Evolutionary conservation across 345 rosid species (phyloP).

Genomic region (Bretschneidera sinensis): DNA sequence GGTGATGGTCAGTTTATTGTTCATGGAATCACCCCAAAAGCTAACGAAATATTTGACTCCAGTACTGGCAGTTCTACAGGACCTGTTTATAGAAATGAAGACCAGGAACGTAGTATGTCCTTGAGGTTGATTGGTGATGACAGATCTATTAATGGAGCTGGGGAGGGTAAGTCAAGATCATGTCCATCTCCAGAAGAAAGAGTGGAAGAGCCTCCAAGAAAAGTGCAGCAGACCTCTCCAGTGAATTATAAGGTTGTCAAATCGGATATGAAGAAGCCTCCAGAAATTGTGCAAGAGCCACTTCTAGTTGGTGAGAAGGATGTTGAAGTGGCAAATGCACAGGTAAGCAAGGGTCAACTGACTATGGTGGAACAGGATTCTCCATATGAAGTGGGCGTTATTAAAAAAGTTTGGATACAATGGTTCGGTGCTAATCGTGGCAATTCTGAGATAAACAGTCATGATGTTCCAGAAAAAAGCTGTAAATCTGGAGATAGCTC

Average conservation of each 20-base stretch:
- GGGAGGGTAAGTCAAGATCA: conserved; percentile 12
- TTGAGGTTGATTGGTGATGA: conserved; percentile 22
- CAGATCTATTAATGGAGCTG: conserved; percentile 15
- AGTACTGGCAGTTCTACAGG: conserved; percentile 7
- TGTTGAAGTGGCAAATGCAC: conserved; percentile 9
- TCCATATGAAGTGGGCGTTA: conserved; percentile 26
- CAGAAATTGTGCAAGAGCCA: conserved; percentile 18
- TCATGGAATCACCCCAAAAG: conserved; percentile 23
- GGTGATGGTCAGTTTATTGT: conserved; percentile 39
- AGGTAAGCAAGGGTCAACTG: conserved; percentile 14
- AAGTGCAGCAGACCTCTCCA: conserved; percentile 18
- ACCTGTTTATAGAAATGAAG: conserved; percentile 12
- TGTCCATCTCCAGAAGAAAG: conserved; percentile 14
- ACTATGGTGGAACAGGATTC: conserved; percentile 35
- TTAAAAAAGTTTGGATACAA: conserved; percentile 38
- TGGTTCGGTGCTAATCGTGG: conserved; percentile 39
- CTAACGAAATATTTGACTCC: conserved; percentile 25
- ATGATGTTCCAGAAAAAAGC: conserved; percentile 13
- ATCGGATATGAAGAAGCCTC: conserved; percentile 15
- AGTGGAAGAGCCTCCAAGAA: conserved; percentile 13
- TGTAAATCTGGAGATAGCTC: conserved; percentile 19
- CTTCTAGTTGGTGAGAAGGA: conserved; percentile 16
- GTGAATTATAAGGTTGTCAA: conserved; percentile 19
- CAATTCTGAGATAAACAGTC: conserved; percentile 18
- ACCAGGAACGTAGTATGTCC: conserved; percentile 4